A percentile compares a stretch with the other conserved stretches of the same genome.
These are phyloP conservation scores for Penicillium sp. DNA, from an alignment of 2,329 filamentous ascomycete genomes.

Conservation along the genomic window DNA sequence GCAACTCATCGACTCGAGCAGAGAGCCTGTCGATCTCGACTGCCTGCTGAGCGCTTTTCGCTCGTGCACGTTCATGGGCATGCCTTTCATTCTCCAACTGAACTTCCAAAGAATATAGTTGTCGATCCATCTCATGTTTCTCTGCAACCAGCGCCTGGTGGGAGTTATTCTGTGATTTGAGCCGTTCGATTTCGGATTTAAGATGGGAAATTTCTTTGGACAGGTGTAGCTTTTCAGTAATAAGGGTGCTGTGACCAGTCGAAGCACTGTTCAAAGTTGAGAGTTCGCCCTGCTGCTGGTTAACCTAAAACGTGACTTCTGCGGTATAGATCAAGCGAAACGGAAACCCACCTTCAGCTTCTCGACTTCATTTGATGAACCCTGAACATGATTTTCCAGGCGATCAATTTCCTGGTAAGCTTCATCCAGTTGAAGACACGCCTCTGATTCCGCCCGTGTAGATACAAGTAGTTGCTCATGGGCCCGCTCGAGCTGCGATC, in stretches of 20 bases:
- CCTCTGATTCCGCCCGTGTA: slow-evolving; percentile 42
- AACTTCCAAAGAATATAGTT: slow-evolving; percentile 72
- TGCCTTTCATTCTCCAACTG: slow-evolving; percentile 80
- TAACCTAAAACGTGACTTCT: neutral
- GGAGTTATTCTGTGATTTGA: slow-evolving; percentile 56
- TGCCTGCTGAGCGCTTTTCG: slow-evolving; percentile 33
- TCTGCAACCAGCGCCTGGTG: slow-evolving; percentile 72
- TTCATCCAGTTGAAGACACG: slow-evolving; percentile 50
- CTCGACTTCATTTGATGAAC: slow-evolving; percentile 55
- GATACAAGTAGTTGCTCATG: slow-evolving; percentile 55
- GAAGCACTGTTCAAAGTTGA: slow-evolving; percentile 65
- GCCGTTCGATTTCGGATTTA: slow-evolving; percentile 62
- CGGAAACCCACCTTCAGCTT: slow-evolving; percentile 51
- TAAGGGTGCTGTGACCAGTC: slow-evolving; percentile 67
- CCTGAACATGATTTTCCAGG: slow-evolving; percentile 39
- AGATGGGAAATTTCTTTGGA: slow-evolving; percentile 58
- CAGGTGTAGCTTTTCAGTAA: slow-evolving; percentile 64
- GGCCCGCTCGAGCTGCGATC: slow-evolving; percentile 59
- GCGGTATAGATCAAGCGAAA: neutral
- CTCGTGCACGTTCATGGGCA: slow-evolving; percentile 59
- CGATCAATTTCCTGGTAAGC: slow-evolving; percentile 47
- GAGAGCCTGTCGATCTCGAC: slow-evolving; percentile 43
- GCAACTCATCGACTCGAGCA: slow-evolving; percentile 47
- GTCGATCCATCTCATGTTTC: slow-evolving; percentile 75
- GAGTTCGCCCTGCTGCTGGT: slow-evolving; percentile 62